phyloP scores from a whole-genome alignment of 78 protist genomes.

The Goniomonas avonlea region DNA sequence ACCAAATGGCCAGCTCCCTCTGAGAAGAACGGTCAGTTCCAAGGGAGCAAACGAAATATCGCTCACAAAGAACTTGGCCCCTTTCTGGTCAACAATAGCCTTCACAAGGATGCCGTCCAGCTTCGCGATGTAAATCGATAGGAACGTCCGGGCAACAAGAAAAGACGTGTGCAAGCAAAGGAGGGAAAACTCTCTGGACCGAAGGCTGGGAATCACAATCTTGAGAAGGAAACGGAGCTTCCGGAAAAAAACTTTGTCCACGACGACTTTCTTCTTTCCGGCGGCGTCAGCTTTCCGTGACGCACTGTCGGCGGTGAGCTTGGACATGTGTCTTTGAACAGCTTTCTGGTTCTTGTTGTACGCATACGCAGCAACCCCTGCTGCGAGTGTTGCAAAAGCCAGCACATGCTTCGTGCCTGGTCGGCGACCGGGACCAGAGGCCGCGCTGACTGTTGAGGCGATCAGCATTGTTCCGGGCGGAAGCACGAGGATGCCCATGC shows the following conservation, averaged over 20 bases:
- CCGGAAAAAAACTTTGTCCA: not conserved
- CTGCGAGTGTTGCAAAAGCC: no score
- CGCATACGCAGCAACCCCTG: no score
- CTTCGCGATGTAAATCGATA: constrained; percentile 19
- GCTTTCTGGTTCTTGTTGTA: no score
- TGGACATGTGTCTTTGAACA: no score
- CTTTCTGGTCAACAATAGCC: not conserved
- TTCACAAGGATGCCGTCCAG: constrained; percentile 4
- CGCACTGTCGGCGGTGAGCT: no score
- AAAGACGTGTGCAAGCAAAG: not conserved
- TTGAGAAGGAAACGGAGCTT: not conserved
- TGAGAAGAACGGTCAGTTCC: not conserved
- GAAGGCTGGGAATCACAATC: not conserved
- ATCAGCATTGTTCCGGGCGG: no score
- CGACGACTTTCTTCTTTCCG: no score
- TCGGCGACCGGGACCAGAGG: no score
- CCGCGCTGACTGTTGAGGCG: no score
- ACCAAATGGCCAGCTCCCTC: constrained; percentile 21
- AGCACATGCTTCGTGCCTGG: no score
- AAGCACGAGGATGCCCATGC: no score
- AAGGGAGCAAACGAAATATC: not conserved
- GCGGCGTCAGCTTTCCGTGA: no score
- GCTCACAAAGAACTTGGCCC: not conserved
- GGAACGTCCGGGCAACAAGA: constrained; percentile 24
- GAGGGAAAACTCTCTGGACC: not conserved